Conservation (phyloP, 176 grass and related monocot genomes). For the Metroxylon sagu region DNA sequence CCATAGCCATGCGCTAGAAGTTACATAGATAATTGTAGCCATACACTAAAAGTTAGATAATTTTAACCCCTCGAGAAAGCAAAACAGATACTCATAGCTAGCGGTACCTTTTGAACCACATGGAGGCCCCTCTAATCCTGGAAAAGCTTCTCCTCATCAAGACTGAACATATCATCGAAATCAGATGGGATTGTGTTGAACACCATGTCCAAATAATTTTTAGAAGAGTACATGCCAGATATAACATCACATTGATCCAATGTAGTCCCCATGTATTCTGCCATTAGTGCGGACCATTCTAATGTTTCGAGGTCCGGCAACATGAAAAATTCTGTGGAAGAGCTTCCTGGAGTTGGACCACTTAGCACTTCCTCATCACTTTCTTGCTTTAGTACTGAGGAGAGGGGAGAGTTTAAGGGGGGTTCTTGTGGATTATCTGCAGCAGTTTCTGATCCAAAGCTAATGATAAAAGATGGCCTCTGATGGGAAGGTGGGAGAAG, state of each 20-base stretch:
- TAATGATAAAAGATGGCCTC: conserved; percentile 27
- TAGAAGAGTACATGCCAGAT: conserved; percentile 8
- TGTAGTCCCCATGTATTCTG: background rate
- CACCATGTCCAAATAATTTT: conserved; percentile 12
- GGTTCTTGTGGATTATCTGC: background rate
- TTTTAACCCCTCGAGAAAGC: too few species aligned
- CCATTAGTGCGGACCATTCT: conserved; percentile 14
- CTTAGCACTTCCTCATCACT: conserved; percentile 53
- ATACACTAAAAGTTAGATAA: too few species aligned
- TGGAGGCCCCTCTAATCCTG: too few species aligned
- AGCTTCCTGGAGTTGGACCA: conserved; percentile 18
- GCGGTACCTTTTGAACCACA: too few species aligned
- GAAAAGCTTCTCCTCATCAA: too few species aligned
- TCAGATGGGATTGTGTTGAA: conserved; percentile 14
- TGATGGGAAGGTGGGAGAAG: conserved; percentile 7
- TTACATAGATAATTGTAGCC: too few species aligned
- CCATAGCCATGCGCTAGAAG: too few species aligned
- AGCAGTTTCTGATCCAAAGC: conserved; percentile 18
- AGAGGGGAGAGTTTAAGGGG: background rate
- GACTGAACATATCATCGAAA: background rate
- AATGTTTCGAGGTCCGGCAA: conserved; percentile 32
- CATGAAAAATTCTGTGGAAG: conserved; percentile 26
- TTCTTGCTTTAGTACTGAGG: conserved; percentile 18
- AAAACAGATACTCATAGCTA: too few species aligned
- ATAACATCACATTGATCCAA: conserved; percentile 9